These are phyloP conservation scores for Starmerella sp. DNA, from an alignment of 805 yeast species.

Conservation along the genomic window DNA sequence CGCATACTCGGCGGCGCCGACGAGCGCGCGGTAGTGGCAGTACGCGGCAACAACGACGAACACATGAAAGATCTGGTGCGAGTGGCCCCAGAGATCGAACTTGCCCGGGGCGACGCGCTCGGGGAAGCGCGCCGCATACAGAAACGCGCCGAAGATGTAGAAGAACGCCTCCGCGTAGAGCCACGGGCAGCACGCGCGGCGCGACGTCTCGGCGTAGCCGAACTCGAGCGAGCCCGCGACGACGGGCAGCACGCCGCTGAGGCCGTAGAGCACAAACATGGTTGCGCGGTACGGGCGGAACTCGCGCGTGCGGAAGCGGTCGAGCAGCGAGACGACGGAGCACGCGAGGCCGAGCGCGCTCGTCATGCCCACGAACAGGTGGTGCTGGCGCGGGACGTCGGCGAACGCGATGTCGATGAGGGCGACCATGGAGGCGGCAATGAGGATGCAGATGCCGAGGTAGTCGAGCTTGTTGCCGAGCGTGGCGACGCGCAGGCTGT, in stretches of 20 bases:
- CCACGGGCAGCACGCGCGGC: constrained; percentile 49
- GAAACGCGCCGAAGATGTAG: constrained; percentile 66
- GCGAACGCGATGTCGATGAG: constrained; percentile 38
- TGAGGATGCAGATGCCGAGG: constrained; percentile 59
- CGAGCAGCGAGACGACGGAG: constrained; percentile 49
- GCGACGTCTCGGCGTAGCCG: constrained; percentile 41
- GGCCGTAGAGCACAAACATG: constrained; percentile 71
- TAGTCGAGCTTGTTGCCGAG: constrained; percentile 64
- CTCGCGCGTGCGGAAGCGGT: constrained; percentile 52
- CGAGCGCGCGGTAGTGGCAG: constrained; percentile 44
- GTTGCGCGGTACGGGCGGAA: constrained; percentile 70
- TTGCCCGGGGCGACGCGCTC: constrained; percentile 54
- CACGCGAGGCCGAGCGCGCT: constrained; percentile 49
- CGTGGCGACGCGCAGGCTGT: constrained; percentile 43
- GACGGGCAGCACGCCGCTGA: constrained; percentile 65
- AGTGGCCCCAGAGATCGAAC: constrained; percentile 63
- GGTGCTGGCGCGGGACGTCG: constrained; percentile 29
- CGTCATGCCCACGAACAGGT: constrained; percentile 35
- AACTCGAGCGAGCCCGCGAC: constrained; percentile 38
- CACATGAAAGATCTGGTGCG: constrained; percentile 76
- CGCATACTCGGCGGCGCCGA: constrained; percentile 4
- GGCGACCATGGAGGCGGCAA: constrained; percentile 51
- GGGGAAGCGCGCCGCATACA: constrained; percentile 72
- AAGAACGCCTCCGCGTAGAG: constrained; percentile 58
- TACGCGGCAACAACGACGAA: constrained; percentile 65